phyloP scores from a whole-genome alignment of 2,329 filamentous ascomycete genomes.

The Pseudocercospora fuligena region DNA sequence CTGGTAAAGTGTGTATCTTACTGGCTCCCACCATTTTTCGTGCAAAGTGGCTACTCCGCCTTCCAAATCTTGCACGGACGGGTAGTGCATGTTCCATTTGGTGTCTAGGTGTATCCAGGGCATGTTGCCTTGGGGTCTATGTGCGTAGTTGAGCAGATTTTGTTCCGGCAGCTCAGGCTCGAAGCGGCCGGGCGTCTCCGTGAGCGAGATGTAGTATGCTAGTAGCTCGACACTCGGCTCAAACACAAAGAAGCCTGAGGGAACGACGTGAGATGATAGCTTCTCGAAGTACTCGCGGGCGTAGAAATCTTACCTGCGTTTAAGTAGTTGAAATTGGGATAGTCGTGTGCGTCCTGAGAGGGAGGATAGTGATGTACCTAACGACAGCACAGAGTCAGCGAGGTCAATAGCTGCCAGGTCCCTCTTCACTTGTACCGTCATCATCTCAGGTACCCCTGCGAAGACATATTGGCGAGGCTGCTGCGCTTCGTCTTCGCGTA shows the following conservation, averaged over 20 bases:
- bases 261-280: background rate
- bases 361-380: slow-evolving; percentile 42
- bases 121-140: slow-evolving; percentile 44
- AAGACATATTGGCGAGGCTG: slow-evolving; percentile 39
- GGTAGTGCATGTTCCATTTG: slow-evolving; percentile 47
- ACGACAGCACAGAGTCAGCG: background rate
- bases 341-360: slow-evolving; percentile 27
- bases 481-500: slow-evolving; percentile 2
- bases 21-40: slow-evolving; percentile 48
- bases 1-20: background rate
- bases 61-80: slow-evolving; percentile 43
- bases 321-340: slow-evolving; percentile 40
- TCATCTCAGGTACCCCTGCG: slow-evolving; percentile 40
- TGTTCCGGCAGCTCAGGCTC: slow-evolving; percentile 42
- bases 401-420: background rate
- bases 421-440: background rate
- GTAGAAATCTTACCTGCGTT: slow-evolving; percentile 35
- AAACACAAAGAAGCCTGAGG: slow-evolving; percentile 42
- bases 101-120: slow-evolving; percentile 45
- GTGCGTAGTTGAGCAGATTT: slow-evolving; percentile 44
- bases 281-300: background rate
- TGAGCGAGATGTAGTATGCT: slow-evolving; percentile 39
- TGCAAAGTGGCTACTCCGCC: slow-evolving; percentile 45
- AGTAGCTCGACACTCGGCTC: slow-evolving; percentile 36
- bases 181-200: slow-evolving; percentile 40